These are phyloP conservation scores for Boletellus ananiceps DNA, from an alignment of 768 basidiomycete species.

Conservation along the genomic window DNA sequence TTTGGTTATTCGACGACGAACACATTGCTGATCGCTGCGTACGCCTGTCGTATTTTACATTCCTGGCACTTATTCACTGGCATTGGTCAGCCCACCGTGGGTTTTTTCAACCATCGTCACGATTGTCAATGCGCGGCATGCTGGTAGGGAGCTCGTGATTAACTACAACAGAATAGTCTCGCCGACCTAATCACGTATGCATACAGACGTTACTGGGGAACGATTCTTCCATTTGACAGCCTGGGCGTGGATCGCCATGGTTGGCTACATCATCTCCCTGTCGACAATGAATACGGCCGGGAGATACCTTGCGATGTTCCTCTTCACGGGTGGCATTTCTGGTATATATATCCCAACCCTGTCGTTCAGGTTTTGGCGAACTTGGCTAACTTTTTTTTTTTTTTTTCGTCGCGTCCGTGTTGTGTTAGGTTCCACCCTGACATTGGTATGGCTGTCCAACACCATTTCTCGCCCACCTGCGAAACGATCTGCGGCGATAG, in stretches of 20 bases:
- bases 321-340: constrained; percentile 49
- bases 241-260: constrained; percentile 45
- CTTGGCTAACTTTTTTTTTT: no score
- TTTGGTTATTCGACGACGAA: constrained; percentile 59
- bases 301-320: constrained; percentile 58
- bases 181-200: neutral
- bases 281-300: constrained; percentile 47
- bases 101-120: constrained; percentile 47
- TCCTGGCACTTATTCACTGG: neutral
- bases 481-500: constrained; percentile 51
- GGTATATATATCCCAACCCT: no score
- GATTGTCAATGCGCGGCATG: constrained; percentile 53
- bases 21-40: constrained; percentile 58
- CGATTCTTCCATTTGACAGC: constrained; percentile 19
- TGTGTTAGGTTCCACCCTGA: constrained; percentile 10
- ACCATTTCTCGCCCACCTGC: constrained; percentile 57
- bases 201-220: constrained; percentile 53
- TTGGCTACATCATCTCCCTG: constrained; percentile 58
- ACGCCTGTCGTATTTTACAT: constrained; percentile 16
- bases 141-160: constrained; percentile 29
- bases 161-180: neutral
- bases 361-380: no score
- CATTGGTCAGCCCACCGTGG: constrained; percentile 53
- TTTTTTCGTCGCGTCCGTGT: no score
- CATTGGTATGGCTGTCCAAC: constrained; percentile 33